Evolutionary conservation across 805 yeast species (phyloP), one percentile per base, ranked within the genome.

Genomic region (Wickerhamiella lipophila): DNA sequence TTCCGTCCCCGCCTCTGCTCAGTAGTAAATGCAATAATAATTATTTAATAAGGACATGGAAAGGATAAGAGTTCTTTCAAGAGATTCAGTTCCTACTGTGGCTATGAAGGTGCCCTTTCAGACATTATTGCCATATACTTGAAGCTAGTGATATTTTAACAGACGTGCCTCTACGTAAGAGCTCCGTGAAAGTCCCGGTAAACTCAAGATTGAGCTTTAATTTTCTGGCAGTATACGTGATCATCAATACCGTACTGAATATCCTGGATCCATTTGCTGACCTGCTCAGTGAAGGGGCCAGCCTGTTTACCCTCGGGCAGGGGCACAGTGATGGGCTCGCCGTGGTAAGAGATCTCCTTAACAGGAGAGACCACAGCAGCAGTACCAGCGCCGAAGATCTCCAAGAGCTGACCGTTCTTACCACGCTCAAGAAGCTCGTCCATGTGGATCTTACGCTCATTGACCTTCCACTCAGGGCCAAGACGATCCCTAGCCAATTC

Each of bases 351-450:
- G 61, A 89, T 85, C 59, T 75, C 83, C 67, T 82, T 79, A 62
- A 89, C 86, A 58, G 97, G 97, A 32, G 95, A 79, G 42, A 92
- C 97, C 61, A 89, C 79, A 40, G 96, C 97, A 52, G 98, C 97
- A 50, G 98, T 89, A 61, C 98, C 98, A 18, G 96, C 72, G 58
- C 97, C 97, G 60, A 89, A 89, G 18, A 95, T 94, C 73, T 92
- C 98, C 7, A 88, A 76, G 59, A 89, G 74, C 63, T 83, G 81
- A 52, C 95, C 95, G 65, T 79, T 77, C 46, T 68, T 71, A 42
- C 95, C 82, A 58, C 78, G 78, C 59, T 82, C 85, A 46, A 72
- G 76, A 50, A 89, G 83, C 69, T 89, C 97, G 54, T 66, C 62
- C 56, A 92, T 87, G 54, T 92, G 75, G 68, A 72, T 82, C 66